These are phyloP conservation scores for Fabrea salina DNA, from an alignment of 169 alveolate genomes.

Conservation along the genomic window DNA sequence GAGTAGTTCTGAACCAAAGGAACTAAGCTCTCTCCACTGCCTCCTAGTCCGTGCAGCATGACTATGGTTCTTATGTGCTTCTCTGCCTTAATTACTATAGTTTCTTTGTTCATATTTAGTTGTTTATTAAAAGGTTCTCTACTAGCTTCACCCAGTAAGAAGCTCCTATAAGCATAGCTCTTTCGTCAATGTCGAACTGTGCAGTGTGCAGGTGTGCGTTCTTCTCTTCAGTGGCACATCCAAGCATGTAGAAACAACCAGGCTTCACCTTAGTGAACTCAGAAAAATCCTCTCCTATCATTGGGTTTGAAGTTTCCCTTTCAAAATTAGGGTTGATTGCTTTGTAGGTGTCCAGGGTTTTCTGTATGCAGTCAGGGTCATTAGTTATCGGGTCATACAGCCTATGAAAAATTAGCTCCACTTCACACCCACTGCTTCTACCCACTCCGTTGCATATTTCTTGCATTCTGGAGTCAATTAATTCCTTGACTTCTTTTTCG, in stretches of 20 bases:
- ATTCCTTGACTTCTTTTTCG: not conserved
- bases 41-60: not conserved
- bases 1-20: not conserved
- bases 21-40: not conserved
- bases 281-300: slow-evolving; percentile 5
- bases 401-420: not conserved
- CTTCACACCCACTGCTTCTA: not conserved
- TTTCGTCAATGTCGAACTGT: not conserved
- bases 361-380: not conserved
- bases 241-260: not conserved
- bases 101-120: not conserved
- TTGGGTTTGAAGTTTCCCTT: not conserved
- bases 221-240: not conserved
- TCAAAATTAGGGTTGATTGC: not conserved
- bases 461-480: not conserved
- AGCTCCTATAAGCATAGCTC: not conserved
- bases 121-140: not conserved
- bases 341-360: not conserved
- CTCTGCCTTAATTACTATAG: not conserved
- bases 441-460: not conserved
- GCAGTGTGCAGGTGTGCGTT: not conserved
- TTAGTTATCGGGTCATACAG: not conserved
- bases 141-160: not conserved
- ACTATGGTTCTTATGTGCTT: not conserved
- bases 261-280: not conserved